Percentiles rank a stretch among this genome's conserved stretches.
Conservation (phyloP, 2,329 filamentous ascomycete genomes). For the Drechslerella dactyloides region DNA sequence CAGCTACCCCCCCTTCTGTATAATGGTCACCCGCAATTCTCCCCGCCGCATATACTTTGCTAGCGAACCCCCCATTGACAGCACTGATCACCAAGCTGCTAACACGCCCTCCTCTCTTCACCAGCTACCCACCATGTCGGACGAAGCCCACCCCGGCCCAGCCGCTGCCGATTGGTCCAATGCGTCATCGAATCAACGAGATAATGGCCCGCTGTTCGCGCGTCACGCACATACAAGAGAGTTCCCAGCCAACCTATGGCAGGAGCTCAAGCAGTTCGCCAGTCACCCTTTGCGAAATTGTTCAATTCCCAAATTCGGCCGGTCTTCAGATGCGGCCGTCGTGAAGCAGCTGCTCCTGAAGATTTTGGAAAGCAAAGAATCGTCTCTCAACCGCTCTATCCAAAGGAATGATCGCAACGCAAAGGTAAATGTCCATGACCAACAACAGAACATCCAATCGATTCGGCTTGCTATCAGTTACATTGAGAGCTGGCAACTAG, state of each 20-base stretch:
- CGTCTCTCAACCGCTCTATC: not conserved
- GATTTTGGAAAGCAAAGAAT: not conserved
- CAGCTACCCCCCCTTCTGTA: too few species aligned
- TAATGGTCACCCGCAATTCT: too few species aligned
- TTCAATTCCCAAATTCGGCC: not conserved
- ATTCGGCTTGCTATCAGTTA: conserved; percentile 1
- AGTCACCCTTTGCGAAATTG: not conserved
- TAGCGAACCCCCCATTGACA: too few species aligned
- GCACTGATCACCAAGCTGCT: not conserved
- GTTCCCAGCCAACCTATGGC: not conserved
- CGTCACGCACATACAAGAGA: not conserved
- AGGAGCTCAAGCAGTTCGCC: not conserved
- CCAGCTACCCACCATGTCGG: not conserved
- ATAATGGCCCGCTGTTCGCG: not conserved
- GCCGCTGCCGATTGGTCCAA: not conserved
- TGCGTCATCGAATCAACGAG: not conserved
- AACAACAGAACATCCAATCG: not conserved
- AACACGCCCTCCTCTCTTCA: not conserved
- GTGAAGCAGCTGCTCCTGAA: not conserved
- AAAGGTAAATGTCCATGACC: not conserved
- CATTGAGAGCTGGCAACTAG: not conserved
- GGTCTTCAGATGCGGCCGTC: not conserved
- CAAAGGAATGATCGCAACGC: not conserved
- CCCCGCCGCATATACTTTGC: too few species aligned
- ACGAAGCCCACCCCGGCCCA: not conserved